Base-by-base conservation (phyloP, 2,329 filamentous ascomycete genomes). In the Aureobasidium musti region DNA sequence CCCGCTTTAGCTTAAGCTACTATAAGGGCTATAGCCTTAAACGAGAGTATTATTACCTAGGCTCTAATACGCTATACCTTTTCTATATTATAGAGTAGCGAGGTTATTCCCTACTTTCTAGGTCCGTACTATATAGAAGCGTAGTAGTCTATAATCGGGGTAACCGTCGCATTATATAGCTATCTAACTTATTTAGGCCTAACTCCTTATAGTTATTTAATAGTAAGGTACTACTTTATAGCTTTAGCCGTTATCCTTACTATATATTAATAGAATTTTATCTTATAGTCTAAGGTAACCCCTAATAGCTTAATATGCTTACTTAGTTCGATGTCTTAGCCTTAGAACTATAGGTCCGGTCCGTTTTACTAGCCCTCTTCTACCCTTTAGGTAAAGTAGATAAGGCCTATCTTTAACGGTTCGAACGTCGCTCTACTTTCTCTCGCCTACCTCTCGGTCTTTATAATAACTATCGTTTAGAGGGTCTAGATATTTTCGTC, bases 61-160 rank as follows among this genome's bases (percentile, higher is more conserved):
- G 30, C 52, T 39, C 52, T 19, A n/a, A 56, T 56, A 19, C 52
- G 52, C 6, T 56, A 13, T 33, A 56, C 52, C 52, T n/a, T 39
- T n/a, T 56, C 52, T 13, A 56, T 56, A 19, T 56, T 23, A 13
- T 13, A 13, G 30, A 56, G 30, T 13, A 56, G 52, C 30, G 30
- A 56, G 14, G 21, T 17, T 33, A 19, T 56, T 1, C 52, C 21
- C 35, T 28, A 56, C n/a, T 56, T 45, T 7, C 10, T 10, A 23
- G 43, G 43, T 5, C 43, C 5, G n/a, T 45, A 45, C 43, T 21
- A 45, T 6, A n/a, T n/a, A 6, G 43, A 45, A 23, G 43, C 43
- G 43, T 10, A 45, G 43, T 45, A 45, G n/a, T 45, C 43, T 5
- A 45, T 45, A 21, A 45, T 45, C 13, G 7, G 43, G n/a, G 43